phyloP scores from a whole-genome alignment of 176 grass and related monocot genomes.

The Zizania latifolia region DNA sequence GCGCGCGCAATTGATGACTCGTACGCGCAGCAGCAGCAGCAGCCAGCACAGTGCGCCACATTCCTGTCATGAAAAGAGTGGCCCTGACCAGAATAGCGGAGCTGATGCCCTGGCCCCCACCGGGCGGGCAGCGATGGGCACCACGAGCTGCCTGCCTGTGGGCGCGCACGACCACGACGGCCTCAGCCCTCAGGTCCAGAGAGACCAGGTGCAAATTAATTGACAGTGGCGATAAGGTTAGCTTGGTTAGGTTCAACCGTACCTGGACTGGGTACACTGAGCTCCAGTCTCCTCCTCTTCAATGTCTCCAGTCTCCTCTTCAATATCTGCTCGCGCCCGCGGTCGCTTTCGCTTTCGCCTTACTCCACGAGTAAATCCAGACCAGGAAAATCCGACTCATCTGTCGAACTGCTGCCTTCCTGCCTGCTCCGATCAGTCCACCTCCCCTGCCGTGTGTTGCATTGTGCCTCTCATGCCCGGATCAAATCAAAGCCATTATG shows the following conservation, averaged over 20 bases:
- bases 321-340: background rate
- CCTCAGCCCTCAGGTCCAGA: background rate
- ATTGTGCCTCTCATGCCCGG: conserved; percentile 48
- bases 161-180: background rate
- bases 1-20: too few species aligned
- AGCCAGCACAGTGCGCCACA: background rate
- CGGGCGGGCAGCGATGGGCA: background rate
- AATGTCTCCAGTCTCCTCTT: too few species aligned
- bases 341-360: conserved; percentile 32
- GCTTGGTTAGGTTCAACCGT: conserved; percentile 36
- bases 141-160: background rate
- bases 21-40: background rate
- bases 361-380: conserved; percentile 22
- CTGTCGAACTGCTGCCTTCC: background rate
- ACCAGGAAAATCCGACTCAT: background rate
- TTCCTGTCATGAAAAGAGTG: conserved; percentile 16
- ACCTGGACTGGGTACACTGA: too few species aligned
- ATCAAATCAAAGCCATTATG: conserved; percentile 42
- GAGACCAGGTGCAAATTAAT: background rate
- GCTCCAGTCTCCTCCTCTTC: too few species aligned
- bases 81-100: background rate
- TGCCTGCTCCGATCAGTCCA: conserved; percentile 6
- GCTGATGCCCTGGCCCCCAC: conserved; percentile 12
- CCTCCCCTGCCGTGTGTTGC: conserved; percentile 36
- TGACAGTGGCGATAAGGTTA: conserved; percentile 20